These are phyloP conservation scores for Amauroascus niger DNA, from an alignment of 2,329 filamentous ascomycete genomes.

Conservation along the genomic window DNA sequence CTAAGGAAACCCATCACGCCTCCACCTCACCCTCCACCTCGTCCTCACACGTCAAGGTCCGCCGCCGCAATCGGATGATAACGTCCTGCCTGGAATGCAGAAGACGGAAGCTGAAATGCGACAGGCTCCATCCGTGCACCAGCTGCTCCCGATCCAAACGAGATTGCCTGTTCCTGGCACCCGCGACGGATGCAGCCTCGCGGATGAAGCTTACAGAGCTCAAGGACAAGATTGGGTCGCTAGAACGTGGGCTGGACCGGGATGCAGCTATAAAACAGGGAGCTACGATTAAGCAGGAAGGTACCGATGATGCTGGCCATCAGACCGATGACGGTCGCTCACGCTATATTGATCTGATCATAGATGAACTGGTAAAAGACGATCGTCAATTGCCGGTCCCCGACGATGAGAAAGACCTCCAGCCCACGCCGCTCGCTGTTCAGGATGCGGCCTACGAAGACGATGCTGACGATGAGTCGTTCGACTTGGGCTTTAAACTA, in stretches of 20 bases:
- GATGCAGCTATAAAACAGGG: slow-evolving; percentile 48
- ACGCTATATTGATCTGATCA: slow-evolving; percentile 25
- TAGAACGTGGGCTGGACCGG: slow-evolving; percentile 60
- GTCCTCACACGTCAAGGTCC: slow-evolving; percentile 31
- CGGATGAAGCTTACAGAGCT: slow-evolving; percentile 64
- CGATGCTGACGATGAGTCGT: slow-evolving; percentile 53
- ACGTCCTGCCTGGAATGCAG: slow-evolving; percentile 61
- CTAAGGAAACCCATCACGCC: not conserved
- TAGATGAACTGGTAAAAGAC: slow-evolving; percentile 48
- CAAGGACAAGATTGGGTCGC: slow-evolving; percentile 65
- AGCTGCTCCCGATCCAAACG: slow-evolving; percentile 46
- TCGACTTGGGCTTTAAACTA: slow-evolving; percentile 62
- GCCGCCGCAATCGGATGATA: slow-evolving; percentile 58
- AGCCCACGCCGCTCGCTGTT: slow-evolving; percentile 53
- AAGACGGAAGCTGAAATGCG: slow-evolving; percentile 65
- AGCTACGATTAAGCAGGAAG: not conserved
- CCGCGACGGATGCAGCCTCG: slow-evolving; percentile 57
- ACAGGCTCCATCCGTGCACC: slow-evolving; percentile 59
- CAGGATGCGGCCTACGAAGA: slow-evolving; percentile 61
- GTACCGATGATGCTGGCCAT: not conserved
- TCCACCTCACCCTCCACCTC: not conserved
- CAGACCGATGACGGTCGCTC: not conserved
- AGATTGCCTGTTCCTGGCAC: slow-evolving; percentile 55
- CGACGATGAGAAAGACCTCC: slow-evolving; percentile 50
- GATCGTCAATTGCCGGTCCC: slow-evolving; percentile 25